Evolutionary conservation across 176 grass and related monocot species (phyloP).

Genomic region (Olyra latifolia): DNA sequence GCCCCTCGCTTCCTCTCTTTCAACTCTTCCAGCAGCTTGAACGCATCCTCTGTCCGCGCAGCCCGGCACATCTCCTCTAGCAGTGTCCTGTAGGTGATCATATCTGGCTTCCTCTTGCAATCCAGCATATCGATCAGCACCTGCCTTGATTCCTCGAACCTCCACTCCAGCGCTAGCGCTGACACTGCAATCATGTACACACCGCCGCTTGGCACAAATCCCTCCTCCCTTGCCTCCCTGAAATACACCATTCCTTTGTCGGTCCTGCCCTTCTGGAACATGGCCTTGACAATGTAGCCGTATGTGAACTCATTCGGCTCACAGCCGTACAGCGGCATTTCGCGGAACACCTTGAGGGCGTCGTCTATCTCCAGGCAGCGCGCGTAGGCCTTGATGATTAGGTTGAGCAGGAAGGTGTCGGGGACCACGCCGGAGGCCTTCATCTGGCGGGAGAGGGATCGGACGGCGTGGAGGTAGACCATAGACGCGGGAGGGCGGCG

Average conservation of each 20-base stretch:
- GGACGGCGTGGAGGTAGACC: constrained; percentile 80
- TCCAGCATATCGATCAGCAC: constrained; percentile 80
- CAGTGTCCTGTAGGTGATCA: constrained; percentile 88
- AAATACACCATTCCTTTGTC: constrained; percentile 53
- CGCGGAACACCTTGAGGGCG: constrained; percentile 77
- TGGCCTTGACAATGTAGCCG: constrained; percentile 76
- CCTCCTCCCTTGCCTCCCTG: constrained; percentile 60
- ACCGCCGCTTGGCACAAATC: constrained; percentile 49
- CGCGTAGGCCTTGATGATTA: constrained; percentile 82
- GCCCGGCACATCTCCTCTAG: constrained; percentile 89
- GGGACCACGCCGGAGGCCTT: constrained; percentile 86
- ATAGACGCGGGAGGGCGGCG: constrained; percentile 69
- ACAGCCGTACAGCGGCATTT: constrained; percentile 83
- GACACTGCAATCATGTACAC: constrained; percentile 75
- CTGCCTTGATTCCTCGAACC: constrained; percentile 62
- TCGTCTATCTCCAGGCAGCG: constrained; percentile 78
- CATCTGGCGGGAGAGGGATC: constrained; percentile 77
- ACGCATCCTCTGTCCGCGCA: constrained; percentile 56
- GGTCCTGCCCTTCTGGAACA: constrained; percentile 79
- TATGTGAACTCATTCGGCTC: constrained; percentile 84
- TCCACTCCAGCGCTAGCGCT: constrained; percentile 65
- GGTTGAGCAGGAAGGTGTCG: constrained; percentile 81
- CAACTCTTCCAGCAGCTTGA: constrained; percentile 70
- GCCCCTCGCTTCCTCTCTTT: constrained; percentile 50
- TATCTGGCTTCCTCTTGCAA: constrained; percentile 60